These are phyloP conservation scores for Pseudozyma pruni DNA, from an alignment of 1,284 basidiomycete species.

Conservation along the genomic window DNA sequence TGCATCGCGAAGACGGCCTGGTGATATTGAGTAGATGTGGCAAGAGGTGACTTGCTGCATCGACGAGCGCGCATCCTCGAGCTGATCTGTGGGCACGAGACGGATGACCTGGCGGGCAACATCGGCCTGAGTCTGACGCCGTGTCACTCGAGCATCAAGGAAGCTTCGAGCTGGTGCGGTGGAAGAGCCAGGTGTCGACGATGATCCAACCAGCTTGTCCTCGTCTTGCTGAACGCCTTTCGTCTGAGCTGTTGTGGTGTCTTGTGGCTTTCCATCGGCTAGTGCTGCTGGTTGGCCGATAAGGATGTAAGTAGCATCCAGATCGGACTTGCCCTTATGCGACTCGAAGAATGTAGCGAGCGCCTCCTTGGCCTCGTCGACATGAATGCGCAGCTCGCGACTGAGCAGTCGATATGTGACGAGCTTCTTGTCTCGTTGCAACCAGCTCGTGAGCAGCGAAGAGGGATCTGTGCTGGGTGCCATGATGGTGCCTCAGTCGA, in stretches of 20 bases:
- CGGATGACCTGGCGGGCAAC: conserved; percentile 23
- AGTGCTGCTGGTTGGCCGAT: conserved; percentile 22
- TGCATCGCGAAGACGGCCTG: conserved; percentile 36
- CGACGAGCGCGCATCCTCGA: conserved; percentile 25
- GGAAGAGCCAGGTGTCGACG: conserved; percentile 23
- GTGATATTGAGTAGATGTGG: conserved; percentile 56
- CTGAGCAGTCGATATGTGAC: conserved; percentile 59
- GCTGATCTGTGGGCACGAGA: conserved; percentile 30
- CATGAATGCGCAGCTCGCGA: conserved; percentile 50
- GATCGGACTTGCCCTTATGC: conserved; percentile 20
- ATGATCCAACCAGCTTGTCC: conserved; percentile 14
- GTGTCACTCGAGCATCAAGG: conserved; percentile 20
- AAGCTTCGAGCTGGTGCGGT: conserved; percentile 15
- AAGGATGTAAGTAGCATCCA: conserved; percentile 42
- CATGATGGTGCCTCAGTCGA: conserved; percentile 19
- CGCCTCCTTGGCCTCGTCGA: conserved; percentile 48
- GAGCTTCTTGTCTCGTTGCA: conserved; percentile 54
- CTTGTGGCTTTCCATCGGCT: not conserved
- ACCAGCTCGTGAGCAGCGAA: conserved; percentile 44
- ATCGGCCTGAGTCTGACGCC: conserved; percentile 10
- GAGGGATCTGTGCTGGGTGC: conserved; percentile 22
- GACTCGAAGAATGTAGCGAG: conserved; percentile 37
- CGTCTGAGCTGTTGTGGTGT: not conserved
- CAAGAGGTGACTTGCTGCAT: conserved; percentile 26
- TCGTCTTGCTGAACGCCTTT: not conserved